These are phyloP conservation scores for Tulasnella sp. DNA, from an alignment of 768 basidiomycete genomes.

Conservation along the genomic window DNA sequence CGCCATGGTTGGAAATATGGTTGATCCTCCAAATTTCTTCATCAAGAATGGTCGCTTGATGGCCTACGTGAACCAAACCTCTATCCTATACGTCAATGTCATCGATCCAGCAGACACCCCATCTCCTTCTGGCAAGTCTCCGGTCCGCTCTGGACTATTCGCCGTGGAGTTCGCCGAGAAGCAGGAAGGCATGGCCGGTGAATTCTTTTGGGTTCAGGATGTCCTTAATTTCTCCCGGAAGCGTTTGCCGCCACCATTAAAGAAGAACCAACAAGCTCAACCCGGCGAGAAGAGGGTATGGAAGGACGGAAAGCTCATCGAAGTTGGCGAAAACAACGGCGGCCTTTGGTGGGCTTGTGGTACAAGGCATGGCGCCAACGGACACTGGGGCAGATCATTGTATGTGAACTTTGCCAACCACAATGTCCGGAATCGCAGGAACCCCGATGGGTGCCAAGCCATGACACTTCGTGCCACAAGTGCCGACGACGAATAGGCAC, in stretches of 20 bases:
- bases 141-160: constrained; percentile 13
- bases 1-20: constrained; percentile 41
- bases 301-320: background rate
- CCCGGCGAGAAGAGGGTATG: constrained; percentile 4
- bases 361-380: background rate
- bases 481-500: background rate
- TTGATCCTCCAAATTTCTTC: constrained; percentile 50
- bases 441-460: constrained; percentile 17
- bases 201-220: constrained; percentile 17
- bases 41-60: constrained; percentile 50
- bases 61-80: constrained; percentile 52
- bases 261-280: background rate
- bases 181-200: constrained; percentile 16
- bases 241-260: constrained; percentile 9
- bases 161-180: constrained; percentile 15
- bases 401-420: constrained; percentile 19
- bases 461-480: background rate
- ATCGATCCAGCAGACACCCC: constrained; percentile 46
- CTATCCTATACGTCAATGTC: constrained; percentile 53
- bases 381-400: background rate
- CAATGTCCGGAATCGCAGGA: constrained; percentile 9
- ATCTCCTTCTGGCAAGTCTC: background rate
- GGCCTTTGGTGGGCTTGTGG: constrained; percentile 22
- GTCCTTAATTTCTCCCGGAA: constrained; percentile 8
- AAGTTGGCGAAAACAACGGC: constrained; percentile 16